These are phyloP conservation scores for Rhododendron ferrugineum DNA, from an alignment of 148 eudicot genomes.

Conservation along the genomic window DNA sequence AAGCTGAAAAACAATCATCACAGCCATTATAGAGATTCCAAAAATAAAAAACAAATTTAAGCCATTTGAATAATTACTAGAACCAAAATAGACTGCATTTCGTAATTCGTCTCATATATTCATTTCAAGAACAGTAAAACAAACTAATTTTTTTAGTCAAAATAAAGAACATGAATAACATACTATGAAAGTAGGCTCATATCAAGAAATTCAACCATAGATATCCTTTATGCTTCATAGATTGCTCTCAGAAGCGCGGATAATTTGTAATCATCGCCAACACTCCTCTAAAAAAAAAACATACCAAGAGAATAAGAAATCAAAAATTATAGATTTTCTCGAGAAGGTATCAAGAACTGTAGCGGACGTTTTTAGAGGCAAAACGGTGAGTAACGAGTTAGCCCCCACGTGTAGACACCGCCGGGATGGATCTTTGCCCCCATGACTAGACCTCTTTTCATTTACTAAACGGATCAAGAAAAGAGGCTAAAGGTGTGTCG, in stretches of 20 bases:
- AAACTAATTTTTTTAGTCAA: neutral
- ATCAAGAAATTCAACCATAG: constrained; percentile 81
- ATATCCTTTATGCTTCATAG: constrained; percentile 49
- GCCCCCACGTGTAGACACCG: constrained; percentile 84
- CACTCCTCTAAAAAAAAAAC: neutral
- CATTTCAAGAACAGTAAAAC: neutral
- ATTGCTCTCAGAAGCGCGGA: constrained; percentile 85
- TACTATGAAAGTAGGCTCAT: constrained; percentile 48
- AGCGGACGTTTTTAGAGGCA: constrained; percentile 58
- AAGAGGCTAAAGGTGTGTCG: constrained; percentile 57
- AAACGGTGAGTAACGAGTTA: constrained; percentile 23
- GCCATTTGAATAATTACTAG: neutral
- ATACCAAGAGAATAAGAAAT: neutral
- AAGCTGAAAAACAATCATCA: constrained; percentile 54
- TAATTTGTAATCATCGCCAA: constrained; percentile 69
- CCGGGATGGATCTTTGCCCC: constrained; percentile 49
- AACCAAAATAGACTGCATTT: neutral
- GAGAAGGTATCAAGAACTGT: neutral
- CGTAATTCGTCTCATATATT: neutral
- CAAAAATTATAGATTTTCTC: neutral
- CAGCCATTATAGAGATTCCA: constrained; percentile 14
- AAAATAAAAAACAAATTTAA: neutral
- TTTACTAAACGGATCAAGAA: constrained; percentile 17
- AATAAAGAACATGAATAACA: neutral
- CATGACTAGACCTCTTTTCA: constrained; percentile 63